Evolutionary conservation across 2,329 filamentous ascomycete genomes (phyloP).

Genomic region (Seiridium cupressi): DNA sequence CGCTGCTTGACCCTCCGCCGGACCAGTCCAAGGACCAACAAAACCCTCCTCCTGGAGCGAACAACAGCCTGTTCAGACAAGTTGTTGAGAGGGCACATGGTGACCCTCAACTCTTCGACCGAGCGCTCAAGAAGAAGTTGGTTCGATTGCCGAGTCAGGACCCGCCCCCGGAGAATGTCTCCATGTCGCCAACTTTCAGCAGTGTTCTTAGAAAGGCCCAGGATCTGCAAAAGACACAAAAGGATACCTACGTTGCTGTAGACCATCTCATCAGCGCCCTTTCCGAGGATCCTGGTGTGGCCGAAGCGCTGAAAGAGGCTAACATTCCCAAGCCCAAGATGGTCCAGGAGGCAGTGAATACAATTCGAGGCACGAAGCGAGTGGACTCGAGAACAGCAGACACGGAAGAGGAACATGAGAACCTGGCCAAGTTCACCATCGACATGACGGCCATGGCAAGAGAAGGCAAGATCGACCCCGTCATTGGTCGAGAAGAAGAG

Average conservation of each 20-base stretch:
- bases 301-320: slow-evolving; percentile 73
- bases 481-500: slow-evolving; percentile 95
- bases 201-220: slow-evolving; percentile 80
- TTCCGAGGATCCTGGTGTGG: slow-evolving; percentile 74
- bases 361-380: slow-evolving; percentile 87
- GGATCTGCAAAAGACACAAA: slow-evolving; percentile 95
- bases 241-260: slow-evolving; percentile 90
- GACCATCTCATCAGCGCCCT: slow-evolving; percentile 90
- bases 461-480: slow-evolving; percentile 96
- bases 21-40: slow-evolving; percentile 82
- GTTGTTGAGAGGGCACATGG: slow-evolving; percentile 92
- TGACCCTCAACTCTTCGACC: slow-evolving; percentile 84
- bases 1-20: slow-evolving; percentile 72
- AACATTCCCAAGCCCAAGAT: slow-evolving; percentile 92
- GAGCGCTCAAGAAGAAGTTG: slow-evolving; percentile 85
- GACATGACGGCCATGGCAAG: slow-evolving; percentile 96
- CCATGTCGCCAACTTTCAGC: slow-evolving; percentile 77
- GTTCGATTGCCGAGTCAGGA: slow-evolving; percentile 93
- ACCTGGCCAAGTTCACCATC: slow-evolving; percentile 96
- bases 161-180: slow-evolving; percentile 85
- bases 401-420: slow-evolving; percentile 88
- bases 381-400: slow-evolving; percentile 97
- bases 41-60: slow-evolving; percentile 63
- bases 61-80: slow-evolving; percentile 84
- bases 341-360: slow-evolving; percentile 83